phyloP scores from a whole-genome alignment of 2,329 filamentous ascomycete species.

The Apiospora pterosperma region DNA sequence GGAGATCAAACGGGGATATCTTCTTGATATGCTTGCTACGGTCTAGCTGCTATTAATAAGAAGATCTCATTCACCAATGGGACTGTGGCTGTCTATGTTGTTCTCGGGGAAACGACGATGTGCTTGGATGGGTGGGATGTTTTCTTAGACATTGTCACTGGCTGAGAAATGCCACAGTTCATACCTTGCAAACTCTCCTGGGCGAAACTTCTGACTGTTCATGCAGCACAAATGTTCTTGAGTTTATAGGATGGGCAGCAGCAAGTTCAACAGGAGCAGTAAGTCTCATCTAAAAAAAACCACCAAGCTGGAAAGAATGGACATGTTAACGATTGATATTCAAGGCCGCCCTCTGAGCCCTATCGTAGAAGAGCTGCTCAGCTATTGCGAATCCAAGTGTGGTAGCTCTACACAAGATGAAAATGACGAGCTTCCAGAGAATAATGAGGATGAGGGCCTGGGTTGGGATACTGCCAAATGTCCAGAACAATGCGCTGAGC shows the following conservation, averaged over 20 bases:
- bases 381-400: background rate
- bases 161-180: background rate
- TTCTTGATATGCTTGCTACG: background rate
- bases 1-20: background rate
- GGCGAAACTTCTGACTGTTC: background rate
- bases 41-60: background rate
- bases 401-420: background rate
- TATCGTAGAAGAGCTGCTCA: background rate
- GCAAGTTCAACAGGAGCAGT: background rate
- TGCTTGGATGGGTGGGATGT: background rate
- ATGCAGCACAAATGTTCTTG: background rate
- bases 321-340: background rate
- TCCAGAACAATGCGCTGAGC: background rate
- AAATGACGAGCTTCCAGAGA: background rate
- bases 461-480: background rate
- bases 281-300: background rate
- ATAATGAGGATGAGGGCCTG: background rate
- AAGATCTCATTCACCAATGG: background rate
- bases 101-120: background rate
- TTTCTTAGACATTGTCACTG: background rate
- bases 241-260: background rate
- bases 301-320: background rate
- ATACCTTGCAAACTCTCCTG: background rate
- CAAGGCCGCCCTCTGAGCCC: constrained; percentile 1
- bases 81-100: background rate